Evolutionary conservation across 805 yeast genomes (phyloP).

Genomic region (Zygosaccharomyces bailii): DNA sequence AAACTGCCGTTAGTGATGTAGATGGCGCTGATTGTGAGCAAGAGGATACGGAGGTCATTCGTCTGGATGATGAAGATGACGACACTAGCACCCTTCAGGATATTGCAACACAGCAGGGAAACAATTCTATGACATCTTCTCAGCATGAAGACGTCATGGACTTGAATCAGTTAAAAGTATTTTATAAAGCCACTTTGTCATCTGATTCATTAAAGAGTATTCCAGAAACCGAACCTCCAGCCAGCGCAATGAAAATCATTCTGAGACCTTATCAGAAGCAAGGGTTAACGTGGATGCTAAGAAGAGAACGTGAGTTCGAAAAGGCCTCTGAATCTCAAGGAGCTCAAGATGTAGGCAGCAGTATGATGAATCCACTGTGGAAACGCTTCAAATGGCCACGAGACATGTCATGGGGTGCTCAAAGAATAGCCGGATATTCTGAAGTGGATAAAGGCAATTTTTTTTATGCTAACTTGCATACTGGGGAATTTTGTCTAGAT

Average conservation of each 20-base stretch:
- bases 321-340: conserved; percentile 22
- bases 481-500: conserved; percentile 70
- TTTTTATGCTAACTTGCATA: conserved; percentile 75
- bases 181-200: conserved; percentile 70
- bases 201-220: conserved; percentile 51
- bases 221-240: conserved; percentile 58
- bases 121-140: conserved; percentile 17
- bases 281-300: conserved; percentile 87
- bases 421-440: conserved; percentile 19
- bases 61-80: conserved; percentile 40
- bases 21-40: conserved; percentile 18
- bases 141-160: conserved; percentile 44
- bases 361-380: conserved; percentile 82
- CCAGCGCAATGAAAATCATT: conserved; percentile 49
- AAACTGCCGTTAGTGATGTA: conserved; percentile 16
- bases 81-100: conserved; percentile 34
- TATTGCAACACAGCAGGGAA: conserved; percentile 15
- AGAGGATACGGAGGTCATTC: conserved; percentile 32
- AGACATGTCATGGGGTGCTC: conserved; percentile 40
- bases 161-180: conserved; percentile 68
- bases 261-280: conserved; percentile 78
- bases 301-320: conserved; percentile 62
- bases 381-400: conserved; percentile 72
- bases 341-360: conserved; percentile 42
- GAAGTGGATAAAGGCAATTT: conserved; percentile 14